Evolutionary conservation across 495 filamentous ascomycete genomes (phyloP), one percentile per base, ranked within the genome.

Genomic region (Trichocladium uniseriatum): DNA sequence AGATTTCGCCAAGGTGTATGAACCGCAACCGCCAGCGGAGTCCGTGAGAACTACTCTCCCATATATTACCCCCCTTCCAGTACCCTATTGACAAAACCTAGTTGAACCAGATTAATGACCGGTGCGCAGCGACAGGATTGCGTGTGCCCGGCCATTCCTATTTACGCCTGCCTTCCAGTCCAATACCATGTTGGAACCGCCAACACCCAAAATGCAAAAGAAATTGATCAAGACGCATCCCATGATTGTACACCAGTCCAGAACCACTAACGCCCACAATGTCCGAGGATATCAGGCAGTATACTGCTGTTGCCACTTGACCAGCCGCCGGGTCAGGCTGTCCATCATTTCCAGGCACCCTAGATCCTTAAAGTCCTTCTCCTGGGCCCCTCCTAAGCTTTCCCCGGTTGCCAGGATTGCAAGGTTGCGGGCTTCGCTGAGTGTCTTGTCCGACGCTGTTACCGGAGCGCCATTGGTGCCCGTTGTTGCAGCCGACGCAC

Each of bases 301-400:
- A 51, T 74, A 78, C 54, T 76, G 69, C 47, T 82, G 79, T 66
- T 89, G 85, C 85, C 85, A 89, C 56, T 86, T 84, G 50, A 89
- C 75, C 52, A 89, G 62, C 59, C 85, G 75, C 45, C 82, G 77
- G 27, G 83, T 87, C 61, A 89, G 67, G 54, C 78, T 76, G 62
- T 88, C 84, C 84, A 88, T 89, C 84, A 88, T 89, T 59, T 87
- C 84, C 42, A 86, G 63, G 60, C 81, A 84, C 48, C 70, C 80
- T 41, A 88, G 62, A 13, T 82, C 79, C 46, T 78, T 81, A 62
- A 88, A 89, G 3, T 83, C 70, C 38, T 54, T 61, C 38, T 69
- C 76, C 37, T 69, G 47, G 1, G 35, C 13, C 19, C 28, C 27
- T 0, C 32, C 18, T 1, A 40, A 49, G 28, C 22, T 20, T 21